Evolutionary conservation across 129 eudicot species (phyloP).

Genomic region (Kitagawia praeruptora): DNA sequence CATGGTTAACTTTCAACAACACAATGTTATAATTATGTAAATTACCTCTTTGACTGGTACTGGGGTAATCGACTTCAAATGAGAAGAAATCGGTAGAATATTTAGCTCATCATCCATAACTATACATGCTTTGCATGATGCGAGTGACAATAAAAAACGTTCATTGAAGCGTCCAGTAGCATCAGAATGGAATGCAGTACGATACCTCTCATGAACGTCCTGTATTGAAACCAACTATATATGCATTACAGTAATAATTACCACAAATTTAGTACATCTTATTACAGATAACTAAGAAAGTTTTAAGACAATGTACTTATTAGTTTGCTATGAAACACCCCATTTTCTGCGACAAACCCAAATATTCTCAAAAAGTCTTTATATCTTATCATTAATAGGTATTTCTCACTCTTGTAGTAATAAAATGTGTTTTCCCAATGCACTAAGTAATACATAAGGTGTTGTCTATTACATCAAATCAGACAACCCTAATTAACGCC

Average conservation of each 20-base stretch:
- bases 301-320: neutral
- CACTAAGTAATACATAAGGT: neutral
- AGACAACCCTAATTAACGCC: neutral
- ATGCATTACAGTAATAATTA: neutral
- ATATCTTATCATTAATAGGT: neutral
- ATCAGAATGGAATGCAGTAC: constrained; percentile 77
- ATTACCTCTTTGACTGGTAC: constrained; percentile 62
- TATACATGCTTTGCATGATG: constrained; percentile 77
- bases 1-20: neutral
- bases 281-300: neutral
- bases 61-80: constrained; percentile 64
- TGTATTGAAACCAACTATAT: constrained; percentile 15
- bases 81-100: constrained; percentile 83
- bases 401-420: neutral
- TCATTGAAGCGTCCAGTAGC: constrained; percentile 89
- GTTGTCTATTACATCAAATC: neutral
- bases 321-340: neutral
- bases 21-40: constrained; percentile 4
- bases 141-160: constrained; percentile 76
- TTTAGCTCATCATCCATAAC: constrained; percentile 94
- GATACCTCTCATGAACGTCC: constrained; percentile 95
- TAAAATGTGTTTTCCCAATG: neutral
- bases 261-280: constrained; percentile 1
- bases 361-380: neutral
- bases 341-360: neutral